phyloP scores from a whole-genome alignment of 768 basidiomycete genomes.

The Psilocybe subaeruginosa region DNA sequence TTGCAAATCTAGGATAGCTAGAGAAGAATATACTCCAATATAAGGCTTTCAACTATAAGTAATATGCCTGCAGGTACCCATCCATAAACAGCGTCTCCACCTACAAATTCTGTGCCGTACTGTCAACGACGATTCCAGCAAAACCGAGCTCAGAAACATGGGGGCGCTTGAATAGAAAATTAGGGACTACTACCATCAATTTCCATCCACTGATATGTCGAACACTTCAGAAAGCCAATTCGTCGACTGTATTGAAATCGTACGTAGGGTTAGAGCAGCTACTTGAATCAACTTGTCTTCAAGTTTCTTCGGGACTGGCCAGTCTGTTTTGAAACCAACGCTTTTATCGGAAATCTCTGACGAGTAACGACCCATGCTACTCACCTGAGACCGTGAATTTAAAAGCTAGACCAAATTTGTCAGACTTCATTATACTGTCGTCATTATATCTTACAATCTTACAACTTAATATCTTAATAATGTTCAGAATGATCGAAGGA shows the following conservation, averaged over 20 bases:
- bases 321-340: slow-evolving; percentile 35
- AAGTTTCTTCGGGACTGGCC: slow-evolving; percentile 38
- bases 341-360: slow-evolving; percentile 31
- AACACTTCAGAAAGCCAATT: background rate
- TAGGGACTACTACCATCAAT: slow-evolving; percentile 50
- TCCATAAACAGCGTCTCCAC: slow-evolving; percentile 70
- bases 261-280: slow-evolving; percentile 67
- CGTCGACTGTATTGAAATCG: slow-evolving; percentile 15
- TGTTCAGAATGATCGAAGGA: too few relatives aligned
- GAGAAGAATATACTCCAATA: too few relatives aligned
- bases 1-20: slow-evolving; percentile 21
- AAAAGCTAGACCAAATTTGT: slow-evolving; percentile 24
- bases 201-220: slow-evolving; percentile 54
- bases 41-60: background rate
- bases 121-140: slow-evolving; percentile 60
- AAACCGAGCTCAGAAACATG: slow-evolving; percentile 63
- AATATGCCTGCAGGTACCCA: slow-evolving; percentile 34
- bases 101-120: slow-evolving; percentile 53
- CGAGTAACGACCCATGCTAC: slow-evolving; percentile 37
- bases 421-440: background rate
- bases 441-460: background rate
- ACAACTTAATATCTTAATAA: too few relatives aligned
- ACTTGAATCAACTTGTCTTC: slow-evolving; percentile 35
- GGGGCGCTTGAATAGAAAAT: slow-evolving; percentile 48
- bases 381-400: background rate